Evolutionary conservation across 2,329 filamentous ascomycete genomes (phyloP).

Genomic region (Penicillium sclerotiorum): DNA sequence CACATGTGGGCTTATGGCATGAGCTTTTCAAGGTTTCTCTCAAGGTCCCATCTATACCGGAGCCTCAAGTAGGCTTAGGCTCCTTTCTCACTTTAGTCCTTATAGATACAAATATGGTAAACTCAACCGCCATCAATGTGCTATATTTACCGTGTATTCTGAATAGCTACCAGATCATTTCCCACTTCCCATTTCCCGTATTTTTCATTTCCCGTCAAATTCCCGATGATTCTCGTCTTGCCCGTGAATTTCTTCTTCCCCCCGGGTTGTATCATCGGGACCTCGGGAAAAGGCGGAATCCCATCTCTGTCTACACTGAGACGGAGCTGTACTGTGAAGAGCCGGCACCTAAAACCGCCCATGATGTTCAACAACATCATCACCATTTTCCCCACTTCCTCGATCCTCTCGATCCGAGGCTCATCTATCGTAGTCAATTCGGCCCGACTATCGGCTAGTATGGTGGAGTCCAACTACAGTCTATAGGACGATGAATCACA

Average conservation of each 20-base stretch:
- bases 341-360: too few relatives aligned
- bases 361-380: too few relatives aligned
- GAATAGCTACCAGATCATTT: too few relatives aligned
- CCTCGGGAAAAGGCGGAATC: constrained; percentile 40
- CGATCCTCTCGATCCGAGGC: constrained; percentile 4
- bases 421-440: background rate
- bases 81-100: background rate
- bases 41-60: constrained; percentile 2
- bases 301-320: too few relatives aligned
- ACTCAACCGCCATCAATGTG: too few relatives aligned
- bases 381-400: too few relatives aligned
- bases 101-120: background rate
- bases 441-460: constrained; percentile 1
- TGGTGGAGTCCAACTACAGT: background rate
- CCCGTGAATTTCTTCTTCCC: constrained; percentile 13
- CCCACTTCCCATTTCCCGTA: background rate
- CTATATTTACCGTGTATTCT: too few relatives aligned
- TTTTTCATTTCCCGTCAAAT: background rate
- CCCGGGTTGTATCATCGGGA: constrained; percentile 30
- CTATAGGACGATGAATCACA: background rate
- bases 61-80: constrained; percentile 3
- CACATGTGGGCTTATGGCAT: too few relatives aligned
- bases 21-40: too few relatives aligned
- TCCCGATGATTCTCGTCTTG: constrained; percentile 27
- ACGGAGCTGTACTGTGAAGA: too few relatives aligned